Evolutionary conservation across 768 basidiomycete species (phyloP), one percentile per base, ranked within the genome.

Genomic region (Phylloporus scabripes): DNA sequence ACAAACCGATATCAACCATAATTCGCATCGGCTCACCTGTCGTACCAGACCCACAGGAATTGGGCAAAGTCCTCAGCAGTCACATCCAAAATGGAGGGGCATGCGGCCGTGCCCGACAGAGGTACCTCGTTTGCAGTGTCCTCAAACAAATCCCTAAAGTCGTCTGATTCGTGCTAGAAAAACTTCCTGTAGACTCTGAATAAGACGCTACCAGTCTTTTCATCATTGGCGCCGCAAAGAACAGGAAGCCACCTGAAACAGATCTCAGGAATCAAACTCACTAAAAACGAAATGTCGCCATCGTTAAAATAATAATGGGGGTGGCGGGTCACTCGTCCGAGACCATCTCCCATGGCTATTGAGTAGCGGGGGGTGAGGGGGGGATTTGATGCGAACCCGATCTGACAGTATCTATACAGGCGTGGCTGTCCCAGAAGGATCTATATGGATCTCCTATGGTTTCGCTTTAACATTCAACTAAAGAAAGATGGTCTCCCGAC

Each of bases 1-100:
- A 36, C 46, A 7, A 50, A 32, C 21, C 23, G 31, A 33, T 4
- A 31, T 34, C 20, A 23, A 48, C 33, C 15, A 23, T 18, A 24
- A 26, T 32, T 17, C 3, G 9, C 43, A 6, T 29, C 20, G 3
- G 29, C 23, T 34, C 48, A 83, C 83, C 69, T 66, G 17, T 81
- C 77, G 17, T 84, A 85, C 52, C 82, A 80, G 0, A 83, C 73
- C 78, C 77, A 82, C 0, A 82, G 49, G 1, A 85, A 73, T 0
- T 70, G 69, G 0, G 70, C 69, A 38, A 83, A 80, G 0, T 82
- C 79, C 0, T 68, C 61, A 0, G 70, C 59, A 1, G 64, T 65
- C 1, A 72, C 69, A 11, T 72, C 64, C 4, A 85, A 64, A 1
- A 70, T 63, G n/a, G 79, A 70, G 0, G 80, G 74, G 14, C 60